A percentile compares a stretch with the other conserved stretches of the same genome.
phyloP scores from a whole-genome alignment of 129 eudicot genomes.

The Helianthus tuberosus region DNA sequence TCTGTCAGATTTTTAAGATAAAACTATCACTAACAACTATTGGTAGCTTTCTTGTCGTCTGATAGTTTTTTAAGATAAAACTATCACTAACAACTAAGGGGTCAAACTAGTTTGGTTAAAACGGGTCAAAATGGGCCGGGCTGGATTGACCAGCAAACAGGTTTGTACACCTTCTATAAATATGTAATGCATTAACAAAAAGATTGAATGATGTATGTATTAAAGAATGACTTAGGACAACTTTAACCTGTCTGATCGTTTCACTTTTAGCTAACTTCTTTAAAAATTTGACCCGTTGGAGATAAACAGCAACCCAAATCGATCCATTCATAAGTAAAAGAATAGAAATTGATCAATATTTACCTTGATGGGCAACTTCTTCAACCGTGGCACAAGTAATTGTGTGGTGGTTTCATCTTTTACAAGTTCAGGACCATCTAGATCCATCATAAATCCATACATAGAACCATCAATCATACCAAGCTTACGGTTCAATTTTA shows the following conservation, averaged over 20 bases:
- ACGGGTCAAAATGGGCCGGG: not conserved
- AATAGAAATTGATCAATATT: constrained; percentile 18
- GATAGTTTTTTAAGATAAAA: not conserved
- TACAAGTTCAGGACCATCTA: constrained; percentile 79
- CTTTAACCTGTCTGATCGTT: not conserved
- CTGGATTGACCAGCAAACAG: not conserved
- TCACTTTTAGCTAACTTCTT: not conserved
- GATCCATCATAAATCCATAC: constrained; percentile 73
- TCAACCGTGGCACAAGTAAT: constrained; percentile 82
- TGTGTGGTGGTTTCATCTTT: constrained; percentile 89
- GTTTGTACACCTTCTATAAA: not conserved
- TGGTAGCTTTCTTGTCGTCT: not conserved
- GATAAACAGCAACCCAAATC: not conserved
- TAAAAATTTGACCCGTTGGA: not conserved
- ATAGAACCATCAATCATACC: constrained; percentile 98
- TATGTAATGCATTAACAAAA: not conserved
- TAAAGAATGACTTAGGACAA: not conserved
- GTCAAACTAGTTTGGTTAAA: not conserved
- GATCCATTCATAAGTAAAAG: not conserved
- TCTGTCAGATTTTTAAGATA: constrained; percentile 43
- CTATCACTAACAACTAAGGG: constrained; percentile 12
- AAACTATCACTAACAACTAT: constrained; percentile 11
- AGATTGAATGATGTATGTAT: not conserved
- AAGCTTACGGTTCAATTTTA: constrained; percentile 91
- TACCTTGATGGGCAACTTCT: constrained; percentile 93